Percentiles rank a stretch among this genome's conserved stretches.
Evolutionary conservation across 306 rosid genomes (phyloP).

Genomic region (Vigna angularis): DNA sequence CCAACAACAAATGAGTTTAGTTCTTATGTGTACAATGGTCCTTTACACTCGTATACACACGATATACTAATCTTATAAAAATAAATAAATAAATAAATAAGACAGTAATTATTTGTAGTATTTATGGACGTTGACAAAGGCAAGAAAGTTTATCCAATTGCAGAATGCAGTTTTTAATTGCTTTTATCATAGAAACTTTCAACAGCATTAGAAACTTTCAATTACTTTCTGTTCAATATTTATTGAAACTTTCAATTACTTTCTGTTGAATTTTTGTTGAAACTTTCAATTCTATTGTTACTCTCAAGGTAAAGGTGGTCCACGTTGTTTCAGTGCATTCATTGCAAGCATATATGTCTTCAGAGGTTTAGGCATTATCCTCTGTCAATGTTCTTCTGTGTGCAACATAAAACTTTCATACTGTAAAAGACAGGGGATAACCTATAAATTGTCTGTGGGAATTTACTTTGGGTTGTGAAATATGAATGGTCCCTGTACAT

Average conservation of each 20-base stretch:
- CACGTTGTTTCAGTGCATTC: constrained; percentile 4
- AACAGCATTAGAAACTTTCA: too few species aligned
- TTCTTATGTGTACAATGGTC: too few species aligned
- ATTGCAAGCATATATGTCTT: background rate
- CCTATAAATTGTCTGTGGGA: background rate
- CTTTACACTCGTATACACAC: too few species aligned
- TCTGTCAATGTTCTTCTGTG: background rate
- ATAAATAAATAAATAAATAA: too few species aligned
- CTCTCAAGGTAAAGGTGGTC: constrained; percentile 3
- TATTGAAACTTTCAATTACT: too few species aligned
- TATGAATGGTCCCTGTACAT: too few species aligned
- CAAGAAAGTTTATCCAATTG: background rate
- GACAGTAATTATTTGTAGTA: background rate
- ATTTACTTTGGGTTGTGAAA: background rate
- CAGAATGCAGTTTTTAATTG: background rate
- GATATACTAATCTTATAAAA: too few species aligned
- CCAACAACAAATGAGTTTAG: too few species aligned
- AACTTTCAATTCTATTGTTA: background rate
- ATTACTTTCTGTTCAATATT: too few species aligned
- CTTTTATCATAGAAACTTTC: too few species aligned
- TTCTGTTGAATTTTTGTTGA: too few species aligned
- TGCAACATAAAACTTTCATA: background rate
- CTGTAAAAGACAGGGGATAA: background rate
- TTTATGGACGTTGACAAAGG: background rate
- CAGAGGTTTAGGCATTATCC: background rate